Percentiles rank a stretch among this genome's conserved stretches.
Conservation (phyloP, 371 early-diverging fungal genomes). For the Nematocida sp. region DNA sequence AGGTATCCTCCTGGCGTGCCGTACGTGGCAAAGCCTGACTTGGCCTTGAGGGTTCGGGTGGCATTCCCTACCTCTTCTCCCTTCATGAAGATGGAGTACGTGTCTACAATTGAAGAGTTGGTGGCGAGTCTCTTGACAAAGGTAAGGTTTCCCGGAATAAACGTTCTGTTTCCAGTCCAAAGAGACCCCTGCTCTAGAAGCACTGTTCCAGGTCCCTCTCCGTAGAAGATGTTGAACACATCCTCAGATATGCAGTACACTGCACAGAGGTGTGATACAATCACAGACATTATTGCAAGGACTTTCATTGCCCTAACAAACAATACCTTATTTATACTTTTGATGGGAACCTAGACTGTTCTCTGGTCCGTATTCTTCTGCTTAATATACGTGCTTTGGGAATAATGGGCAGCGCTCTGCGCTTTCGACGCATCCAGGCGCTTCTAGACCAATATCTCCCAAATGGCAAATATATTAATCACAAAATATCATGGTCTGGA, state of each 20-base stretch:
- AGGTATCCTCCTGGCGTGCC: conserved; percentile 7
- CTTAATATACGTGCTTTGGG: background rate
- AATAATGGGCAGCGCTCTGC: background rate
- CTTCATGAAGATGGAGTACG: background rate
- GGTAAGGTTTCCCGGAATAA: conserved; percentile 11
- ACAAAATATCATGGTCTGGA: conserved; percentile 47
- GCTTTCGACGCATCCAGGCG: background rate
- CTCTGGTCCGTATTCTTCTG: background rate
- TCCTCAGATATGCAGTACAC: conserved; percentile 42
- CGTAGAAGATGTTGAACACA: conserved; percentile 6
- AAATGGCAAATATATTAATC: conserved; percentile 25
- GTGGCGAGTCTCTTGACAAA: conserved; percentile 5
- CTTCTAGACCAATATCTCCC: background rate
- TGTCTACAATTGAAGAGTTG: conserved; percentile 31
- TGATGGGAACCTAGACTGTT: conserved; percentile 1
- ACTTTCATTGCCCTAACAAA: conserved; percentile 22
- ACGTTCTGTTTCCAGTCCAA: conserved; percentile 9
- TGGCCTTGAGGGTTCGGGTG: conserved; percentile 3
- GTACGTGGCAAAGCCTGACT: background rate
- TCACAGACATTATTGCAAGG: conserved; percentile 30
- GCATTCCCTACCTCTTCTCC: conserved; percentile 11
- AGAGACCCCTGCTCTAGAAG: background rate
- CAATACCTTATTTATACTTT: conserved; percentile 46
- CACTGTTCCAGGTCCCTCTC: background rate
- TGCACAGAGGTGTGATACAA: conserved; percentile 33